Percentiles rank a stretch among this genome's conserved stretches.
Evolutionary conservation across 2,329 filamentous ascomycete genomes (phyloP).

Genomic region (Allantophomopsis lycopodina): DNA sequence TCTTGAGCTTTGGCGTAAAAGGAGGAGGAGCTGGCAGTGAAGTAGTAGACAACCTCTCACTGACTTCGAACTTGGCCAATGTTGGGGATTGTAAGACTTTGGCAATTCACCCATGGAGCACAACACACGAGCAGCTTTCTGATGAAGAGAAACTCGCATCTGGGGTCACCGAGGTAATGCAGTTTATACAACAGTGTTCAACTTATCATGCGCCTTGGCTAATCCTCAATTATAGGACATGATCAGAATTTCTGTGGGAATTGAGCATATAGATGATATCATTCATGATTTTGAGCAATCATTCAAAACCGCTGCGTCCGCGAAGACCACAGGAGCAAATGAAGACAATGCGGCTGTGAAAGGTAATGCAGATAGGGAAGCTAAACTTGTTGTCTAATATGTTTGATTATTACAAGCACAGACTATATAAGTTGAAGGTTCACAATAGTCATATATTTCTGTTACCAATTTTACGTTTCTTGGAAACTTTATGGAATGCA

Average conservation of each 20-base stretch:
- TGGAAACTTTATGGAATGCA: no score
- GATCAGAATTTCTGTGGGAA: slow-evolving; percentile 90
- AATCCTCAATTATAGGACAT: slow-evolving; percentile 43
- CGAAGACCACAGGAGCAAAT: slow-evolving; percentile 16
- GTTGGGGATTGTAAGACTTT: slow-evolving; percentile 92
- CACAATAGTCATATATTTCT: no score
- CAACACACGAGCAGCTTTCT: slow-evolving; percentile 83
- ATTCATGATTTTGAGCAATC: slow-evolving; percentile 91
- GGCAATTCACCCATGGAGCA: slow-evolving; percentile 90
- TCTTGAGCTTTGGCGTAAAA: slow-evolving; percentile 88
- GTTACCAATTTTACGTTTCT: no score
- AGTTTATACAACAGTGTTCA: no score
- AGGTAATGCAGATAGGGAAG: slow-evolving; percentile 8
- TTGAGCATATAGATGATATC: slow-evolving; percentile 95
- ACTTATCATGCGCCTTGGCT: no score
- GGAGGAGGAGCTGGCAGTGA: slow-evolving; percentile 75
- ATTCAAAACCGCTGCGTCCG: slow-evolving; percentile 47
- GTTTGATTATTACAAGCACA: no score
- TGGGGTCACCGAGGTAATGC: slow-evolving; percentile 60
- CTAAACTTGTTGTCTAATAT: slow-evolving; percentile 13
- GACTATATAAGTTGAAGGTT: no score
- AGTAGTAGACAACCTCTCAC: slow-evolving; percentile 86
- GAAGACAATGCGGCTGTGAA: slow-evolving; percentile 9
- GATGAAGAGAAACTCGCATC: slow-evolving; percentile 70
- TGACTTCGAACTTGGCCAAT: slow-evolving; percentile 93